Conservation (phyloP, 202 grass and related monocot species). For the Carex arenaria region DNA sequence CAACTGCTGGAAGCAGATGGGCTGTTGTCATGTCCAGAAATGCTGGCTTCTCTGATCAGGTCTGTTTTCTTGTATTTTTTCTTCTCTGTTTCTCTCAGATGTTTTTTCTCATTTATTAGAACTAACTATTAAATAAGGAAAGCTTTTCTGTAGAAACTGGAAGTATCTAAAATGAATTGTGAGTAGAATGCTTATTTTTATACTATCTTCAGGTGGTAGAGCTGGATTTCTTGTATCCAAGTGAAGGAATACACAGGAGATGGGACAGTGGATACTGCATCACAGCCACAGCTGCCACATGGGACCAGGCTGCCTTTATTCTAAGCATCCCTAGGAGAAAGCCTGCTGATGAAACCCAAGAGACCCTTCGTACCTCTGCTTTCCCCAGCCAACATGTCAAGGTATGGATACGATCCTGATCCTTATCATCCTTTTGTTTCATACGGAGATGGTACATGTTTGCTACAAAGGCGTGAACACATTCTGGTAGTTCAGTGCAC, state of each 20-base stretch:
- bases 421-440: not conserved
- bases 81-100: constrained; percentile 2
- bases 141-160: not conserved
- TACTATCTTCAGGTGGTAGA: constrained; percentile 60
- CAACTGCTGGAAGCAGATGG: constrained; percentile 88
- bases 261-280: constrained; percentile 92
- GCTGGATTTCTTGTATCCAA: constrained; percentile 96
- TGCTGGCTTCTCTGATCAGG: constrained; percentile 88
- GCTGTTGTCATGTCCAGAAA: constrained; percentile 89
- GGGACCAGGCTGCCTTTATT: constrained; percentile 83
- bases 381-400: constrained; percentile 98
- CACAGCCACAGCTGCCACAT: constrained; percentile 86
- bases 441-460: not conserved
- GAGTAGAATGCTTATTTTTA: constrained; percentile 10
- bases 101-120: not conserved
- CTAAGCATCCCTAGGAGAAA: constrained; percentile 76
- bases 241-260: constrained; percentile 89
- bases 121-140: not conserved
- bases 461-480: not conserved
- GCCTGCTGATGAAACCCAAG: constrained; percentile 89
- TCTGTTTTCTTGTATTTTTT: constrained; percentile 23
- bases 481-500: not conserved
- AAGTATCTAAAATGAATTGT: not conserved
- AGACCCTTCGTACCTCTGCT: constrained; percentile 88
- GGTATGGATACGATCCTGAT: constrained; percentile 40